Conservation (phyloP, 2,329 filamentous ascomycete genomes). For the Cladobotryum mycophilum region DNA sequence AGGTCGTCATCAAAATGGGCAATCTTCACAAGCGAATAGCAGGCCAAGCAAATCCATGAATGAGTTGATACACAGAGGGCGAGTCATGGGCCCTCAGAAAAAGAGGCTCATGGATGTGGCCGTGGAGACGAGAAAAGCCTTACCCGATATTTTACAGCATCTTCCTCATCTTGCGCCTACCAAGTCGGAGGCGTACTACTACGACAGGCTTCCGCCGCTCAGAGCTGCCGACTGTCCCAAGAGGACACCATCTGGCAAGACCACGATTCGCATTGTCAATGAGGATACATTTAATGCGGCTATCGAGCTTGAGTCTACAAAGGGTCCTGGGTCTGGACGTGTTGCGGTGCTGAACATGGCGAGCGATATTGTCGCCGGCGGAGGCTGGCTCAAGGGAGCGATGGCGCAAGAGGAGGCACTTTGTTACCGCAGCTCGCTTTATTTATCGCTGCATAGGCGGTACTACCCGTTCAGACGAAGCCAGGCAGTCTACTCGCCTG, state of each 20-base stretch:
- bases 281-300: conserved; percentile 54
- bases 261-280: conserved; percentile 44
- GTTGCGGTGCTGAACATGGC: conserved; percentile 64
- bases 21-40: too few species aligned
- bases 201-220: conserved; percentile 33
- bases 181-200: conserved; percentile 32
- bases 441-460: conserved; percentile 36
- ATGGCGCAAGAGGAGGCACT: conserved; percentile 64
- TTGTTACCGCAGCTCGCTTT: conserved; percentile 56
- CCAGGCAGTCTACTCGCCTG: conserved; percentile 53
- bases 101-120: conserved; percentile 35
- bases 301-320: conserved; percentile 29
- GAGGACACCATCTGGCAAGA: conserved; percentile 23
- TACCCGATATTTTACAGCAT: conserved; percentile 41
- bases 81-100: conserved; percentile 10
- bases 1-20: too few species aligned
- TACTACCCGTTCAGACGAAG: conserved; percentile 49
- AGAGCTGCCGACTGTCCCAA: conserved; percentile 36
- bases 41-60: neutral
- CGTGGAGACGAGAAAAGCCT: conserved; percentile 39
- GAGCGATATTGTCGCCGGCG: conserved; percentile 50
- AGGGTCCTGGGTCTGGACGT: conserved; percentile 21
- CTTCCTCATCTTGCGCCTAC: conserved; percentile 34
- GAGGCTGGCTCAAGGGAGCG: conserved; percentile 56
- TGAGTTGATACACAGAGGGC: conserved; percentile 12